These are phyloP conservation scores for Kurtzmaniella quercitrusa DNA, from an alignment of 1,139 yeast species.

Conservation along the genomic window DNA sequence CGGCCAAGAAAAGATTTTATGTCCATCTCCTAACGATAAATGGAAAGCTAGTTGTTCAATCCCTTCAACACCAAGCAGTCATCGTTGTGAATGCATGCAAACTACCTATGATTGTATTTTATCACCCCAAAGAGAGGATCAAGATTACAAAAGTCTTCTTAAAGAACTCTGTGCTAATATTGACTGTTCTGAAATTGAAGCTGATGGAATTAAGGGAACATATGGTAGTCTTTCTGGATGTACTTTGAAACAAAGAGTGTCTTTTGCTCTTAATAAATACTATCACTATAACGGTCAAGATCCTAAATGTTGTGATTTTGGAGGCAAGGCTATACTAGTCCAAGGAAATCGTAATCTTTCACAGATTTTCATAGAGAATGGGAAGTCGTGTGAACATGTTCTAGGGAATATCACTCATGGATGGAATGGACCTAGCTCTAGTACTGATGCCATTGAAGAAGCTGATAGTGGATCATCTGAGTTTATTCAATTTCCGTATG, in stretches of 20 bases:
- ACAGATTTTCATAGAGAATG: constrained; percentile 21
- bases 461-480: neutral
- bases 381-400: constrained; percentile 21
- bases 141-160: constrained; percentile 30
- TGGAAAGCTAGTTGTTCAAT: constrained; percentile 44
- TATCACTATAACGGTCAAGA: constrained; percentile 29
- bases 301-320: constrained; percentile 30
- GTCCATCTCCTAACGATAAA: constrained; percentile 20
- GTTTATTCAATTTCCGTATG: constrained; percentile 4
- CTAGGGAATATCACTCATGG: neutral
- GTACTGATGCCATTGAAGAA: neutral
- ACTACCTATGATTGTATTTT: constrained; percentile 47
- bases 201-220: constrained; percentile 44
- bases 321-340: constrained; percentile 34
- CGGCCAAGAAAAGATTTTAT: constrained; percentile 7
- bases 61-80: constrained; percentile 53
- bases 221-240: constrained; percentile 64
- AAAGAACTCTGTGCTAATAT: constrained; percentile 45
- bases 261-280: constrained; percentile 49
- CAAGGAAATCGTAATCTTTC: constrained; percentile 18
- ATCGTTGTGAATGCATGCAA: constrained; percentile 55
- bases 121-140: constrained; percentile 24
- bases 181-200: constrained; percentile 48
- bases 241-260: constrained; percentile 43
- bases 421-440: neutral